These are phyloP conservation scores for Didymella lethalis DNA, from an alignment of 2,329 filamentous ascomycete genomes.

Conservation along the genomic window DNA sequence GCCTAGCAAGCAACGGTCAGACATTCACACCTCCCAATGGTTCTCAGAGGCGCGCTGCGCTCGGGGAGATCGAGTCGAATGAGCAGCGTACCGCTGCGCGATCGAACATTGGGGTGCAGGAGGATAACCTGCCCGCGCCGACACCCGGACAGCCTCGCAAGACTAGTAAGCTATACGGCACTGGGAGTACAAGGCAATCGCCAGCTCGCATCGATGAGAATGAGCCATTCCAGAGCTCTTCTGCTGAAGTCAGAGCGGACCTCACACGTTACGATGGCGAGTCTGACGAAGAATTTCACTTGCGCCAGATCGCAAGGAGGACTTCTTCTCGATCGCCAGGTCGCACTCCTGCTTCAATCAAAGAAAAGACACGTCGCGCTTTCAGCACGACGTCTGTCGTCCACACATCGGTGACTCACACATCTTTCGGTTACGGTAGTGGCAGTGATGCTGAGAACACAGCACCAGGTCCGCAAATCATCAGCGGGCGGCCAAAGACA, in stretches of 20 bases:
- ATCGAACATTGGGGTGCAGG: slow-evolving; percentile 70
- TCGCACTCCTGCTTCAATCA: slow-evolving; percentile 63
- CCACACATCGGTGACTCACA: slow-evolving; percentile 47
- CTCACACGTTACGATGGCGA: slow-evolving; percentile 67
- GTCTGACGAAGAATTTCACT: slow-evolving; percentile 82
- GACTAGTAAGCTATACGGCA: slow-evolving; percentile 78
- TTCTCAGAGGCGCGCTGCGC: slow-evolving; percentile 77
- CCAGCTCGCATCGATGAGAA: slow-evolving; percentile 57
- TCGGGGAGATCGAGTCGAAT: slow-evolving; percentile 94
- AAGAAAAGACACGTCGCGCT: slow-evolving; percentile 72
- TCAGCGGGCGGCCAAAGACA: slow-evolving; percentile 54
- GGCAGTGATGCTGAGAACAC: slow-evolving; percentile 60
- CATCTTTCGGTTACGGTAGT: slow-evolving; percentile 46
- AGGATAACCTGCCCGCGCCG: slow-evolving; percentile 92
- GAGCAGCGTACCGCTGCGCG: slow-evolving; percentile 57
- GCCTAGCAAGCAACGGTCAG: slow-evolving; percentile 69
- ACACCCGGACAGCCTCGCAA: slow-evolving; percentile 96
- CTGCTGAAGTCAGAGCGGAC: slow-evolving; percentile 67
- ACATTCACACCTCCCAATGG: slow-evolving; percentile 86
- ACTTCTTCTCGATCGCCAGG: slow-evolving; percentile 69
- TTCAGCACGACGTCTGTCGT: slow-evolving; percentile 72
- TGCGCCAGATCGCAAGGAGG: slow-evolving; percentile 68
- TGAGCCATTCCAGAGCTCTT: slow-evolving; percentile 58
- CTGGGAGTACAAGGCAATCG: slow-evolving; percentile 41
- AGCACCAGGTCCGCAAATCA: slow-evolving; percentile 31